Base-by-base conservation (phyloP, 148 eudicot species). In the Chenopodium suecicum region DNA sequence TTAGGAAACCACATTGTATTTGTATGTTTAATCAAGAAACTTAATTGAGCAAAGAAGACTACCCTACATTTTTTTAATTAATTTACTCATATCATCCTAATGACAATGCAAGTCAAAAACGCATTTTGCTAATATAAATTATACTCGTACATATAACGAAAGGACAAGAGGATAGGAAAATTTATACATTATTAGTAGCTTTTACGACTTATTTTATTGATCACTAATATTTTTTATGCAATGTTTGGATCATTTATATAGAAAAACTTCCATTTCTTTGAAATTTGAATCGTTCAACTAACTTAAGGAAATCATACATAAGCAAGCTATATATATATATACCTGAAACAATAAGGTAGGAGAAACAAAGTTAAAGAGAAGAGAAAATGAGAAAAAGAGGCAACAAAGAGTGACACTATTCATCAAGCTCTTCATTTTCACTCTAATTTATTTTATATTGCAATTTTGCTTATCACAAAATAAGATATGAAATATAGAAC, bases 341-440 rank as follows among this genome's bases (percentile, higher is more conserved):
- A 89, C 94, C 91, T 91, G 94, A 86, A 89, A 89, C 48, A 91
- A 74, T 73, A 91, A 58, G n/a, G 88, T 86, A 20, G 94, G 85
- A 67, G 89, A 25, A 34, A 52, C 82, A 29, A 83, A 73, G 8
- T 72, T 34, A 10, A 78, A 71, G 31, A 82, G 73, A 52, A 78
- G 68, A 27, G 65, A 78, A 31, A 78, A 78, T 1, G 76, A 73
- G 22, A 78, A 22, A 9, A 2, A 16, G 4, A 83, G 48, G 58
- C 20, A 78, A 41, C 67, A 78, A 73, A 73, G 68, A 67, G 12
- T 25, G 62, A 65, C 27, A 2, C 41, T 52, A 54, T 64, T 48
- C 44, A 41, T 41, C 8, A 75, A 48, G 8, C 9, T 73, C 74
- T 72, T 83, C 85, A 83, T 83, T 34, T 47, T 78, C 32, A 20